Base-by-base conservation (phyloP, 306 rosid genomes). In the Prunus armeniaca region DNA sequence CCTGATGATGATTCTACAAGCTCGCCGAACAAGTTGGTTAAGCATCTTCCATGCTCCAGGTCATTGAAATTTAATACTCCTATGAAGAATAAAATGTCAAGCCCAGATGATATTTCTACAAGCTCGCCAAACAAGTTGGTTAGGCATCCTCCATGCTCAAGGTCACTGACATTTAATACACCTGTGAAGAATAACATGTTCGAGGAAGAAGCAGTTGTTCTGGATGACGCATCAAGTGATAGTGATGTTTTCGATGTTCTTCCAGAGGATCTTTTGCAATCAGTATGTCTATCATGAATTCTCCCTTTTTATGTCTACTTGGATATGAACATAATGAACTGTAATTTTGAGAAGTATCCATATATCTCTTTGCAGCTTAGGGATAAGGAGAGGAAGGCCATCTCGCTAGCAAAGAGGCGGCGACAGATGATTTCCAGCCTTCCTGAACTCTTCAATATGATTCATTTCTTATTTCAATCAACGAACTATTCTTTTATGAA, bases 381-480 rank as follows among this genome's bases (percentile, higher is more conserved):
- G 73, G 95, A 90, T 73, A 94, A 84, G 73, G 98, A 92, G 85
- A 84, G 75, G 67, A 82, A 81, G 46, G 84, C 90, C 20, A 90
- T 92, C 76, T 79, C 89, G 47, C 87, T 71, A 82, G 97, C 97
- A 47, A 95, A 88, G 88, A 87, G 86, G 74, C 86, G 97, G 60
- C 79, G 46, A 77, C 84, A 88, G 45, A 82, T 83, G 87, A 88
- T 89, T 30, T 87, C 91, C 58, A 62, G 80, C 45, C 88, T 92
- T 74, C 98, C 98, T 56, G 90, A 88, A 80, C 87, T 95, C 85
- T 95, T 92, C 78, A 82, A 90, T 85, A 89, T 82, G 87, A 88
- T 95, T 76, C 84, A 78, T 69, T 73, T 86, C 77, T 82, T 95
- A 66, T 75, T 80, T 79, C 96, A 83, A 76, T 83, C 91, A 25